phyloP scores from a whole-genome alignment of 2,329 filamentous ascomycete species.

The Pezicula radicicola region DNA sequence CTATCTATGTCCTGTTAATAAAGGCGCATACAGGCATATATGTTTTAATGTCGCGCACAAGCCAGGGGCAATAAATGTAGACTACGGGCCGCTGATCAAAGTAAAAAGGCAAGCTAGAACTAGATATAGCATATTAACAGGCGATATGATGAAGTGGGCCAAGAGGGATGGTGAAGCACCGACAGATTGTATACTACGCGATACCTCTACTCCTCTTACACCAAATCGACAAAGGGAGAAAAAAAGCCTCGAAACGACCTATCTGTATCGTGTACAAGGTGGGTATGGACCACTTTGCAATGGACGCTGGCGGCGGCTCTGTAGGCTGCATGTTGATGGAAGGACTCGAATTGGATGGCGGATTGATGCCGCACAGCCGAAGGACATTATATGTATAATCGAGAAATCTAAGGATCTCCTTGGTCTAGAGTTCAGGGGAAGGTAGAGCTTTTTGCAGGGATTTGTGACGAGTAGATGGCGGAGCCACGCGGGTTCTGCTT shows the following conservation, averaged over 20 bases:
- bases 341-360: neutral
- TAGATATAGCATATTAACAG: neutral
- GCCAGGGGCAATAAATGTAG: neutral
- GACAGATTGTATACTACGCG: neutral
- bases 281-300: neutral
- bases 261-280: neutral
- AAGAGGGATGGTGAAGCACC: neutral
- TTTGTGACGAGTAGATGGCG: neutral
- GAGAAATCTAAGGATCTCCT: neutral
- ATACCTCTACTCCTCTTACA: neutral
- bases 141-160: neutral
- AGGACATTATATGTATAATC: neutral
- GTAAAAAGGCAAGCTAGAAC: neutral
- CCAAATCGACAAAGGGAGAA: neutral
- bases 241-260: neutral
- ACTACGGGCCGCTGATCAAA: neutral
- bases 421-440: neutral
- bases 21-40: neutral
- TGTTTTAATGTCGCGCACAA: neutral
- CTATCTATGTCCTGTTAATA: neutral
- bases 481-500: neutral
- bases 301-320: neutral
- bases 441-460: neutral
- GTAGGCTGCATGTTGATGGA: neutral
- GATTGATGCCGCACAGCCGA: neutral